Evolutionary conservation across 805 yeast species (phyloP).

Genomic region (Yarrowia sp.): DNA sequence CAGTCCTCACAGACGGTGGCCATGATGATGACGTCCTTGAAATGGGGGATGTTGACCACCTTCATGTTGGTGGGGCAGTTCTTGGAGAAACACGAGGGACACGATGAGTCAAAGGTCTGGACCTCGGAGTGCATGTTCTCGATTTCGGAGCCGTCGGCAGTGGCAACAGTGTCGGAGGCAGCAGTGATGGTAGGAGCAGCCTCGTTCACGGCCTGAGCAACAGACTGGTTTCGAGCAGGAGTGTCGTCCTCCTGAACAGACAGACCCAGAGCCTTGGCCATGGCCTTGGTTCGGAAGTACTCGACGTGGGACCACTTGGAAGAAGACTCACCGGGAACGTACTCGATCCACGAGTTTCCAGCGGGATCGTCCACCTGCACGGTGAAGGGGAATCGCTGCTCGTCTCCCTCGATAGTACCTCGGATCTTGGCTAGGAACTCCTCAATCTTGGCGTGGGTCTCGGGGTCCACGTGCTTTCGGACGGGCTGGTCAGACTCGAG

Average conservation of each 20-base stretch:
- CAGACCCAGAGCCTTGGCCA: constrained; percentile 83
- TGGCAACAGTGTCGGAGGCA: constrained; percentile 44
- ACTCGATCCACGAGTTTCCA: constrained; percentile 97
- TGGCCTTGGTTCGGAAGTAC: constrained; percentile 85
- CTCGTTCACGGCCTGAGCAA: constrained; percentile 45
- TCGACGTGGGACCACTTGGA: constrained; percentile 90
- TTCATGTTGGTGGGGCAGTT: constrained; percentile 95
- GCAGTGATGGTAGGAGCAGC: constrained; percentile 49
- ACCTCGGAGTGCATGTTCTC: constrained; percentile 89
- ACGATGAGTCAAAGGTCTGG: constrained; percentile 88
- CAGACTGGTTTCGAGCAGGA: constrained; percentile 48
- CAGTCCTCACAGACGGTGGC: constrained; percentile 90
- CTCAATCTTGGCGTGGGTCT: constrained; percentile 74
- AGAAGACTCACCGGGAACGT: constrained; percentile 80
- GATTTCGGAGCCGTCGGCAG: constrained; percentile 70
- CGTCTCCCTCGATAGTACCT: constrained; percentile 68
- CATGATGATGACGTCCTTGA: constrained; percentile 97
- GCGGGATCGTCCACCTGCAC: constrained; percentile 89
- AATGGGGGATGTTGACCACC: constrained; percentile 94
- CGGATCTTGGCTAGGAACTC: constrained; percentile 67
- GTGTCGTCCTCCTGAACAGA: constrained; percentile 68
- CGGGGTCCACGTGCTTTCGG: constrained; percentile 78
- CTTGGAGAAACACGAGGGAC: constrained; percentile 79
- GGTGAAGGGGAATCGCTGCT: constrained; percentile 75
- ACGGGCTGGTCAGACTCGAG: constrained; percentile 79